Evolutionary conservation across 1,284 basidiomycete genomes (phyloP).

Genomic region (Puccinia sorghi): DNA sequence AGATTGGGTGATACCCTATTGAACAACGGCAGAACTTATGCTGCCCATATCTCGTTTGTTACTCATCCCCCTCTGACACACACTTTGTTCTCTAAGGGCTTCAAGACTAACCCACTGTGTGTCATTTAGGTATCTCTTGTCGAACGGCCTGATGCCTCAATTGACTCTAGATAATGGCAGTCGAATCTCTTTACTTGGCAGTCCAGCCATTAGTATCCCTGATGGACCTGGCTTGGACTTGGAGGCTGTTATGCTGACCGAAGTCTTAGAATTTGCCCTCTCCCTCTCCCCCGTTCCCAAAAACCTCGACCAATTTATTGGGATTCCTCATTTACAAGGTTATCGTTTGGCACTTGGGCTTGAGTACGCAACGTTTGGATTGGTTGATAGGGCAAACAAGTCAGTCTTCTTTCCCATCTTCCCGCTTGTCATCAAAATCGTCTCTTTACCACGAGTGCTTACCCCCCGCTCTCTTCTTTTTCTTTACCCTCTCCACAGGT

Average conservation of each 20-base stretch:
- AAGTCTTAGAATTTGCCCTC: conserved; percentile 88
- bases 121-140: conserved; percentile 74
- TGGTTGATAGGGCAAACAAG: conserved; percentile 72
- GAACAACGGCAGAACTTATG: conserved; percentile 73
- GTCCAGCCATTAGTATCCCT: conserved; percentile 64
- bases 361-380: conserved; percentile 66
- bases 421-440: background rate
- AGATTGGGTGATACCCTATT: conserved; percentile 81
- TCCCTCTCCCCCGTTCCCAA: conserved; percentile 73
- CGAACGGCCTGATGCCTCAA: conserved; percentile 75
- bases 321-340: conserved; percentile 82
- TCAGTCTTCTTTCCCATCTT: conserved; percentile 56
- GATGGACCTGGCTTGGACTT: conserved; percentile 68
- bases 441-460: background rate
- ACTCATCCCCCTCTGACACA: conserved; percentile 18
- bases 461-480: background rate
- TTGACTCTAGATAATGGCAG: conserved; percentile 60
- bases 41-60: conserved; percentile 83
- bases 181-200: conserved; percentile 64
- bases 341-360: conserved; percentile 70
- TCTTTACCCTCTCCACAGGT: conserved; percentile 65
- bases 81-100: background rate
- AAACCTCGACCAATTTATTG: conserved; percentile 79
- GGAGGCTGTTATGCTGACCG: conserved; percentile 82
- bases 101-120: conserved; percentile 10